phyloP scores from a whole-genome alignment of 441 rosid species.

The Cnidoscolus chayamansa region DNA sequence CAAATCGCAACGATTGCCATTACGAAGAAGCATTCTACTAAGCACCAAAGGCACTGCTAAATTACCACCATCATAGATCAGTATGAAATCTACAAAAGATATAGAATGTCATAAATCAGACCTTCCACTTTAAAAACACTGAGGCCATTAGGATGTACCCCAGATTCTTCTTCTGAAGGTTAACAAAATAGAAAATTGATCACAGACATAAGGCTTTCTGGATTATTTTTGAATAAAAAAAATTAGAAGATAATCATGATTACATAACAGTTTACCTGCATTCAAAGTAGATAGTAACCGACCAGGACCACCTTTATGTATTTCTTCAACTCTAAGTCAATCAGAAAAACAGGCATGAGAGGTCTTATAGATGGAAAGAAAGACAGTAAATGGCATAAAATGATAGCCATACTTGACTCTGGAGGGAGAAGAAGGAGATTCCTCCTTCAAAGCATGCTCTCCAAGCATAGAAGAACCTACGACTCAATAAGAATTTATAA shows the following conservation, averaged over 20 bases:
- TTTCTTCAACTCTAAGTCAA: constrained; percentile 66
- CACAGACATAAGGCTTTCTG: constrained; percentile 10
- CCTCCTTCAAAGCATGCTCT: constrained; percentile 71
- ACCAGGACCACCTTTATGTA: constrained; percentile 55
- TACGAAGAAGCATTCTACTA: neutral
- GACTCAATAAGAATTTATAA: constrained; percentile 13
- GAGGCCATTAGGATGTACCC: constrained; percentile 32
- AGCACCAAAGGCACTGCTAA: neutral
- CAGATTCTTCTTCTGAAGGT: constrained; percentile 41
- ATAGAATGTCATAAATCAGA: constrained; percentile 17
- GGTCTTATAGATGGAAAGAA: neutral
- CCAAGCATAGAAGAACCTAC: constrained; percentile 47
- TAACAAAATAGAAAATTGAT: constrained; percentile 13
- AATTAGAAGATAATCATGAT: constrained; percentile 6
- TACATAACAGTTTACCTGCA: constrained; percentile 33
- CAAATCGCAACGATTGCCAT: neutral
- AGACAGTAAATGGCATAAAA: constrained; percentile 21
- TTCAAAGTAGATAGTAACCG: constrained; percentile 38
- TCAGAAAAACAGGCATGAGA: constrained; percentile 27
- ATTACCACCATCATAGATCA: neutral
- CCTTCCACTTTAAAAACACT: constrained; percentile 46
- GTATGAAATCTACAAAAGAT: constrained; percentile 5
- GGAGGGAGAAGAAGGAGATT: constrained; percentile 73
- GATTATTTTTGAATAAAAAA: neutral
- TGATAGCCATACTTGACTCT: constrained; percentile 68